A percentile compares a stretch with the other conserved stretches of the same genome.
Conservation (phyloP, 2,329 filamentous ascomycete species). For the Epichloe coenophiala region DNA sequence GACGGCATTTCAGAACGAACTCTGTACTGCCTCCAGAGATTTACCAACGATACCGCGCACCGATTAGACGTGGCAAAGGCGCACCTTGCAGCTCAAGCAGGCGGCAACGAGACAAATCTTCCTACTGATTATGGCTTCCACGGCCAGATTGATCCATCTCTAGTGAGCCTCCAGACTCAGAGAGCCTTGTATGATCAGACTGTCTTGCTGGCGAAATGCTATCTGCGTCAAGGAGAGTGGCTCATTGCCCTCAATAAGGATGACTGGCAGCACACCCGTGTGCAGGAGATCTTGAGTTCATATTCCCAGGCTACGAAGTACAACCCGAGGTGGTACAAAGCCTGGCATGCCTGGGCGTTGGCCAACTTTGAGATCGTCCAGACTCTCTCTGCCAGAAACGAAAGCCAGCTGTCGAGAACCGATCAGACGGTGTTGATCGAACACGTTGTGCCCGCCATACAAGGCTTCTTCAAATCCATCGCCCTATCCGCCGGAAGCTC, state of each 20-base stretch:
- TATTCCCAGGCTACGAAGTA: conserved; percentile 88
- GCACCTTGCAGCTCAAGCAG: conserved; percentile 33
- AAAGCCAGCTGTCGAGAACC: conserved; percentile 29
- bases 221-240: conserved; percentile 94
- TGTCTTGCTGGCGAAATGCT: conserved; percentile 81
- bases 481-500: conserved; percentile 83
- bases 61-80: conserved; percentile 39
- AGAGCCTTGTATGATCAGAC: conserved; percentile 46
- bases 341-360: conserved; percentile 97
- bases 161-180: conserved; percentile 36
- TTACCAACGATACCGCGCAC: conserved; percentile 45
- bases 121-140: conserved; percentile 37
- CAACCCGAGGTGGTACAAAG: conserved; percentile 94
- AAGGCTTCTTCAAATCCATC: conserved; percentile 96
- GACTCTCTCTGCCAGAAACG: conserved; percentile 53
- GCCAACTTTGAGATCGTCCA: conserved; percentile 98
- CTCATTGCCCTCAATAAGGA: conserved; percentile 73
- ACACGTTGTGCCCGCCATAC: conserved; percentile 87
- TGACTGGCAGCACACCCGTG: conserved; percentile 77
- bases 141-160: conserved; percentile 28
- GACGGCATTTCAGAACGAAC: conserved; percentile 39
- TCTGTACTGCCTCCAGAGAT: conserved; percentile 44
- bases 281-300: conserved; percentile 78
- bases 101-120: conserved; percentile 29
- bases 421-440: conserved; percentile 61